Base-by-base conservation (phyloP, 2,329 filamentous ascomycete genomes). In the Pestalotiopsis sp. region DNA sequence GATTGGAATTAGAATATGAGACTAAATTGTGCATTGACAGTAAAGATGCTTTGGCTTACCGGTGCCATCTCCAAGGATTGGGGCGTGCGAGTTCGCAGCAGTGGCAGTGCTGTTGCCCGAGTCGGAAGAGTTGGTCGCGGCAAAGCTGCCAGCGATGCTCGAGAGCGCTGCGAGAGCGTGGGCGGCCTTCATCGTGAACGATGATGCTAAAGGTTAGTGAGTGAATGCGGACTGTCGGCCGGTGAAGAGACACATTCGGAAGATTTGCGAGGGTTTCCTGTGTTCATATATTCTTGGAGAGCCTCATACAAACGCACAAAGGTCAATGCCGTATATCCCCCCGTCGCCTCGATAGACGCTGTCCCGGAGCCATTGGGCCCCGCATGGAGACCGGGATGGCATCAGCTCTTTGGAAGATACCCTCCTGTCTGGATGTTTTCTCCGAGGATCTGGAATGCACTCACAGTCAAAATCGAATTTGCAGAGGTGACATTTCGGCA, bases 141-240 rank as follows among this genome's bases (percentile, higher is more conserved):
- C 57, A n/a, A 60, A 38, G 57, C 57, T 38, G 57, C 57, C 57
- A 17, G 57, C 17, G 31, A 60, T 60, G 57, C 23, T 38, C 57
- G 57, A 60, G 31, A 60, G 57, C 57, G 57, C 57, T 38, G 57
- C 23, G 57, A 60, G 57, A 38, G 31, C 57, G 57, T 58, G 56
- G 25, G 56, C 25, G 17, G 57, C 57, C 57, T 60, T 60, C 57
- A 60, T 60, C 25, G 31, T 60, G 45, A 52, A 52, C 45, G 45
- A 52, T 3, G 14, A n/a, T 52, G 45, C 45, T 52, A n/a, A n/a
- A 4, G 45, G 20, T 52, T 52, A 52, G n/a, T 45, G 38, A 92
- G 78, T 9, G 91, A 79, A 36, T 91, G 86, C 2, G 89, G 83
- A 2, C 89, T 89, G 20, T 52, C 45, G 45, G 45, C 45, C 45